phyloP scores from a whole-genome alignment of 2,329 filamentous ascomycete genomes.

The Monosporascus sp. region DNA sequence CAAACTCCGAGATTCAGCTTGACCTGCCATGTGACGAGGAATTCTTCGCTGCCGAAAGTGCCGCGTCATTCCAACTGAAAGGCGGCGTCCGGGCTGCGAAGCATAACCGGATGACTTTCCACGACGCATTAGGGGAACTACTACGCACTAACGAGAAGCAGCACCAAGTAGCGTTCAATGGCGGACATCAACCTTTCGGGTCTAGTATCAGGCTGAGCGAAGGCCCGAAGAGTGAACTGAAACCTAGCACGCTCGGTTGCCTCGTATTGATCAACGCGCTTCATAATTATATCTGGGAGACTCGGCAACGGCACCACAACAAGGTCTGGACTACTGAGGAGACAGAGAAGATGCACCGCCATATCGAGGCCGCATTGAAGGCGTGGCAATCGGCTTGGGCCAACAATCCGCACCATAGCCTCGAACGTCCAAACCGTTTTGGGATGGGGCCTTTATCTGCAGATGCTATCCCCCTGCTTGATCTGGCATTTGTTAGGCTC shows the following conservation, averaged over 20 bases:
- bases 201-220: conserved; percentile 41
- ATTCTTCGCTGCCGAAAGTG: conserved; percentile 76
- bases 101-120: conserved; percentile 71
- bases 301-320: conserved; percentile 80
- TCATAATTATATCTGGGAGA: conserved; percentile 99
- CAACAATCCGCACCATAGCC: conserved; percentile 75
- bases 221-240: conserved; percentile 56
- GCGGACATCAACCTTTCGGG: conserved; percentile 40
- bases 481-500: conserved; percentile 85
- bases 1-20: conserved; percentile 87
- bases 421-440: conserved; percentile 80
- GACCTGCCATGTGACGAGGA: conserved; percentile 92
- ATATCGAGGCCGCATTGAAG: conserved; percentile 88
- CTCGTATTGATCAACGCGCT: conserved; percentile 87
- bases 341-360: conserved; percentile 91
- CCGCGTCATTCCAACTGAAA: conserved; percentile 72
- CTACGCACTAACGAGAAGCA: conserved; percentile 68
- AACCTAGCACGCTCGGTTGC: conserved; percentile 87
- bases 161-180: conserved; percentile 44
- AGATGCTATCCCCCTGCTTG: conserved; percentile 84
- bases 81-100: conserved; percentile 67
- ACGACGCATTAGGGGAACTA: conserved; percentile 72
- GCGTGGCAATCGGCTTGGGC: conserved; percentile 94
- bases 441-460: conserved; percentile 78
- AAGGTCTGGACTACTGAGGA: conserved; percentile 87